Percentiles rank a stretch among this genome's conserved stretches.
These are phyloP conservation scores for Cyphellophora attinorum DNA, from an alignment of 2,329 filamentous ascomycete genomes.

Conservation along the genomic window DNA sequence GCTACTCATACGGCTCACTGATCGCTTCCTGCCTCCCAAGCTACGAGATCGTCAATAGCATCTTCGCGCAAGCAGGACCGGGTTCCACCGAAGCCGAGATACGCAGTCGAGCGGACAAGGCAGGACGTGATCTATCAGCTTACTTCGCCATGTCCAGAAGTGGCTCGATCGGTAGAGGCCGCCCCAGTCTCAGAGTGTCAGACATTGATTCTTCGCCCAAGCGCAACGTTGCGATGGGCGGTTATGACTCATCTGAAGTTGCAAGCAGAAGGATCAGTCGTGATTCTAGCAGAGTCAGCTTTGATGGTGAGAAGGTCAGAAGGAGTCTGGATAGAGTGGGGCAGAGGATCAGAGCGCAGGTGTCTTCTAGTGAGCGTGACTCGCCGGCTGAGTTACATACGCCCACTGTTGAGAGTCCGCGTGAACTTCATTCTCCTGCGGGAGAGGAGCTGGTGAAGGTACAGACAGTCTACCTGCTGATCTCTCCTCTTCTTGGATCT, in stretches of 20 bases:
- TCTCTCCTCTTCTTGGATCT: constrained; percentile 53
- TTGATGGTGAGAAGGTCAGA: constrained; percentile 26
- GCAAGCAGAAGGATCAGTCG: constrained; percentile 30
- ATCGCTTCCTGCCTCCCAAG: constrained; percentile 63
- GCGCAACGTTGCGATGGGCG: constrained; percentile 29
- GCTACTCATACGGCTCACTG: constrained; percentile 87
- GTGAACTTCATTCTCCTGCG: too few relatives aligned
- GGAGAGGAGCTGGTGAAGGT: constrained; percentile 7
- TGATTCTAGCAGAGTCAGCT: constrained; percentile 27
- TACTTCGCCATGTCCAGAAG: constrained; percentile 9
- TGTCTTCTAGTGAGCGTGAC: too few relatives aligned
- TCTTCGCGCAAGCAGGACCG: constrained; percentile 45
- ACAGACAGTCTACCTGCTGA: constrained; percentile 42
- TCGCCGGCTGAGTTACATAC: too few relatives aligned
- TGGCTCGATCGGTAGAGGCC: background rate
- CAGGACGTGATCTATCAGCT: constrained; percentile 26
- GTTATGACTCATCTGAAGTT: constrained; percentile 36
- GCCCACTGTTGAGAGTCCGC: too few relatives aligned
- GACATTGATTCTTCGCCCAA: constrained; percentile 1
- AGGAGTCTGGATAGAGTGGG: constrained; percentile 31
- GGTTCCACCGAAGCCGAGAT: constrained; percentile 60
- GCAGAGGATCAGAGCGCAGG: constrained; percentile 3
- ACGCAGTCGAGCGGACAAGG: constrained; percentile 55
- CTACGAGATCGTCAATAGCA: constrained; percentile 46
- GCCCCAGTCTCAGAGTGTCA: background rate